Evolutionary conservation across 1,284 basidiomycete genomes (phyloP), one percentile per base, ranked within the genome.

Genomic region (Apiotrichum veenhuisii): DNA sequence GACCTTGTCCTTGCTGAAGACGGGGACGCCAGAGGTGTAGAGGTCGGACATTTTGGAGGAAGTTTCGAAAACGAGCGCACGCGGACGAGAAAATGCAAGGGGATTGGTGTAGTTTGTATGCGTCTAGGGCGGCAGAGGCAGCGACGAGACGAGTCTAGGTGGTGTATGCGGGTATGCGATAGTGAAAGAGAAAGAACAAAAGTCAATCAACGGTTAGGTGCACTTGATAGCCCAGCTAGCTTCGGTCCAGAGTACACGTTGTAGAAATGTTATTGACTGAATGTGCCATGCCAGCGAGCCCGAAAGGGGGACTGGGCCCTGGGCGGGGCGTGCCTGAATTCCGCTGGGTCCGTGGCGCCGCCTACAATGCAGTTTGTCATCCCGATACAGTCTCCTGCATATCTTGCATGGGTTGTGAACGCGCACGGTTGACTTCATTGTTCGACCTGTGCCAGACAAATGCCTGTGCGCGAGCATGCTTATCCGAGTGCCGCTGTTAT

Each of bases 1-100:
- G 64, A 97, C 87, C 64, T 92, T 86, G 52, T 77, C 75, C 43
- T 80, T 75, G 73, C 91, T 85, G 70, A 97, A 97, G 14, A 80
- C 82, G 17, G 84, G 73, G 50, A 64, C 56, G 26, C 64, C 62
- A 20, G 48, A 51, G 26, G 57, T 48, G 36, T 54, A 55, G 37
- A 54, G 61, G 22, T 64, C 33, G 26, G 58, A 33, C 45, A 54
- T 55, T 37, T 34, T 58, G 41, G 26, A 37, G 36, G n/a, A 22
- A 20, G 49, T 50, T 12, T 25, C 25, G 38, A 9, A 50, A 15
- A 12, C 27, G 15, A 37, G 30, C 18, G 18, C 4, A 30, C 12
- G 43, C 5, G 43, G 43, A 17, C 26, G 40, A 42, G 40, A 42
- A 23, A 22, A 42, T 42, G 40, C 10, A 30, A 30, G 12, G n/a